phyloP scores from a whole-genome alignment of 1,284 basidiomycete genomes.

The Xanthoconium separans region DNA sequence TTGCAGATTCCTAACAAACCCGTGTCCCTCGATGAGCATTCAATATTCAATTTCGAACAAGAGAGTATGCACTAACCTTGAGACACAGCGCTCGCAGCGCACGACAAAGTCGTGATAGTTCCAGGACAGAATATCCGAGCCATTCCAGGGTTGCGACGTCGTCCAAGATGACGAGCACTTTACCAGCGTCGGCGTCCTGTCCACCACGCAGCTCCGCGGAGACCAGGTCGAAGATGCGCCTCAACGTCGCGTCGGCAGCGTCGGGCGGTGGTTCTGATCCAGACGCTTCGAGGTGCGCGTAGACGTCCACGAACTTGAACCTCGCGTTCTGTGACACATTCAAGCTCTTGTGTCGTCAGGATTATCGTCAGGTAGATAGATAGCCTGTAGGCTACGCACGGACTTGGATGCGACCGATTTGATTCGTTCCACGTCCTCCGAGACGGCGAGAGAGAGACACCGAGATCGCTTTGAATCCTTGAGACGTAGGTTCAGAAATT shows the following conservation, averaged over 20 bases:
- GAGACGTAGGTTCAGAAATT: slow-evolving; percentile 47
- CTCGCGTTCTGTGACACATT: slow-evolving; percentile 48
- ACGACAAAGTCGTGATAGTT: slow-evolving; percentile 55
- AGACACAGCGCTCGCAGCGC: slow-evolving; percentile 54
- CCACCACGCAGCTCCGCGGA: slow-evolving; percentile 11
- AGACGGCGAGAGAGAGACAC: slow-evolving; percentile 55
- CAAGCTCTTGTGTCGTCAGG: slow-evolving; percentile 42
- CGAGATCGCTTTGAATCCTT: slow-evolving; percentile 42
- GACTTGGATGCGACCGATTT: slow-evolving; percentile 59
- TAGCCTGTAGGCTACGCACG: slow-evolving; percentile 37
- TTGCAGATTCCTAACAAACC: slow-evolving; percentile 42
- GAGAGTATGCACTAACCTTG: slow-evolving; percentile 41
- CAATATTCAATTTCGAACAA: background rate
- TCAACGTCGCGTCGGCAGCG: slow-evolving; percentile 29
- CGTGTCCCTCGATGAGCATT: background rate
- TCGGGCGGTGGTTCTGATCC: slow-evolving; percentile 8
- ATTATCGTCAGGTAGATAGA: background rate
- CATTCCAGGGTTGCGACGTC: slow-evolving; percentile 65
- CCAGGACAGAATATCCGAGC: slow-evolving; percentile 53
- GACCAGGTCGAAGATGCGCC: slow-evolving; percentile 36
- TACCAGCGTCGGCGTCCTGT: slow-evolving; percentile 5
- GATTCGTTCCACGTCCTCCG: slow-evolving; percentile 57
- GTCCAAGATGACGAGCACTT: slow-evolving; percentile 60
- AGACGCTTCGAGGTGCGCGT: slow-evolving; percentile 14
- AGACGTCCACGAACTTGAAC: slow-evolving; percentile 52